Evolutionary conservation across 1,139 yeast genomes (phyloP).

Genomic region (Yamadazyma buinensis): DNA sequence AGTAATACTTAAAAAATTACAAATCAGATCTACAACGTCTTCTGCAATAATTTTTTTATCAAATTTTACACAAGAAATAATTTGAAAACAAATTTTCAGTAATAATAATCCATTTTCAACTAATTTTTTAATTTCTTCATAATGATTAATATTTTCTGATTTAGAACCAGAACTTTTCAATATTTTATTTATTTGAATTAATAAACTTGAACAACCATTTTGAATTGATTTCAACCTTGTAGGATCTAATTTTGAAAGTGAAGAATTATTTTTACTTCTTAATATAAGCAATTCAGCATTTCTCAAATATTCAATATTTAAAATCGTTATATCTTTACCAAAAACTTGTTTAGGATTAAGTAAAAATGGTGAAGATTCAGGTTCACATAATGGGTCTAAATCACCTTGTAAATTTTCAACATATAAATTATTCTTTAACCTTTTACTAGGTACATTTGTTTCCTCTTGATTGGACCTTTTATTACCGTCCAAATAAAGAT

Average conservation of each 20-base stretch:
- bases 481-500: too few relatives aligned
- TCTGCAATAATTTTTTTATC: conserved; percentile 2
- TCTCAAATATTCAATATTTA: conserved; percentile 2
- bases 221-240: conserved; percentile 1
- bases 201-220: conserved; percentile 1
- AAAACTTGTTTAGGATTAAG: too few relatives aligned
- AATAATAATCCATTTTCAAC: conserved; percentile 2
- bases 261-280: not conserved
- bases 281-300: conserved; percentile 3
- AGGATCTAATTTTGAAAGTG: not conserved
- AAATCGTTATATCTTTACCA: too few relatives aligned
- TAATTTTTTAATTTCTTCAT: too few relatives aligned
- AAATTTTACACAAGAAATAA: not conserved
- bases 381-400: too few relatives aligned
- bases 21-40: not conserved
- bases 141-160: too few relatives aligned
- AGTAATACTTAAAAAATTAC: not conserved
- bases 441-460: not conserved
- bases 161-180: not conserved
- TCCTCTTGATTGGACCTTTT: too few relatives aligned
- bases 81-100: conserved; percentile 3
- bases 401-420: not conserved
- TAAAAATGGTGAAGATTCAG: too few relatives aligned
- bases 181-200: not conserved
- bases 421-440: not conserved